phyloP scores from a whole-genome alignment of 202 grass and related monocot genomes.

The Carex arenaria region DNA sequence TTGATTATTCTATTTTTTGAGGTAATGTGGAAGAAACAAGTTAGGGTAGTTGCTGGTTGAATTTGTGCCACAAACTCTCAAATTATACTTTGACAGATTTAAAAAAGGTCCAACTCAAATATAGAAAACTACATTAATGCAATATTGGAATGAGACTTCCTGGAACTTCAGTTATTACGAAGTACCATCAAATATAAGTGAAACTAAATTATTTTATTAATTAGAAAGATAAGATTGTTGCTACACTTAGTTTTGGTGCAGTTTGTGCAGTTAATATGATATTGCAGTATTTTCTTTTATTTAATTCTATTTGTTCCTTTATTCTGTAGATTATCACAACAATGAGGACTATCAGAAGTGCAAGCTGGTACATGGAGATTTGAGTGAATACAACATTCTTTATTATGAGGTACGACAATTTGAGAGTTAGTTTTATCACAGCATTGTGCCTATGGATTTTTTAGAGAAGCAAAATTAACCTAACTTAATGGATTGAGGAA shows the following conservation, averaged over 20 bases:
- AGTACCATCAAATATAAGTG: background rate
- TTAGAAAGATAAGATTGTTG: background rate
- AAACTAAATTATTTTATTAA: background rate
- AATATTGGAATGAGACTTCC: background rate
- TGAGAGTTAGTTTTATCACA: too few relatives aligned
- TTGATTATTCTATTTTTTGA: background rate
- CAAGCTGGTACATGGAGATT: constrained; percentile 94
- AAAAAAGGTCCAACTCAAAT: background rate
- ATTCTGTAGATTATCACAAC: constrained; percentile 72
- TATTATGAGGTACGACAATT: constrained; percentile 84
- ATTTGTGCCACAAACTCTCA: background rate
- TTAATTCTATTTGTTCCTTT: constrained; percentile 32
- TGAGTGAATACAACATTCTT: constrained; percentile 99
- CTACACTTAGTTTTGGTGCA: background rate
- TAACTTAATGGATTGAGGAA: background rate
- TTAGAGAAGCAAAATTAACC: background rate
- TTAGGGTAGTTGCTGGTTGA: background rate
- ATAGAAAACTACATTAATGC: background rate
- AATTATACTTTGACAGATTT: background rate
- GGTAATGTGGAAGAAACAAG: background rate
- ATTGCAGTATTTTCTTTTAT: background rate
- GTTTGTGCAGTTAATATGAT: background rate
- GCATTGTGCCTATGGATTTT: background rate
- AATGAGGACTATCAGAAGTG: constrained; percentile 93
- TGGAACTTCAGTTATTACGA: background rate